Conservation (phyloP, 1,139 yeast species). For the Nakaseomyces bracarensis region DNA sequence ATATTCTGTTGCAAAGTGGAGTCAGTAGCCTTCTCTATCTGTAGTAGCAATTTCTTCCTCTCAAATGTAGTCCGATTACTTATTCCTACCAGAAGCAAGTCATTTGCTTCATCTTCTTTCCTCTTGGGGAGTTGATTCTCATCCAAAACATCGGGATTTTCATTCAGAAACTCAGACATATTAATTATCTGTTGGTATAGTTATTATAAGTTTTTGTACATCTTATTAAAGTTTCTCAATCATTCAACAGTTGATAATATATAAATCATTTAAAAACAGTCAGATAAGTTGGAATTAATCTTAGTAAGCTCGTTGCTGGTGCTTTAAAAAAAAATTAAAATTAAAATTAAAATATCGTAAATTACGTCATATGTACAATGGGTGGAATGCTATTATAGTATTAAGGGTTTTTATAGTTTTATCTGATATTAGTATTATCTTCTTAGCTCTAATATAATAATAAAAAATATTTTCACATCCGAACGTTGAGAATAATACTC, state of each 20-base stretch:
- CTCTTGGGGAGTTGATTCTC: slow-evolving; percentile 71
- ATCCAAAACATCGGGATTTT: slow-evolving; percentile 82
- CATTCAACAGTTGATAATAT: neutral
- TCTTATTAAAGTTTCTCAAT: neutral
- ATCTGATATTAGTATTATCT: too few species aligned
- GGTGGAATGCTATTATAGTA: neutral
- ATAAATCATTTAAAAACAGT: too few species aligned
- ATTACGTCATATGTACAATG: neutral
- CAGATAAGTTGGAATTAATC: too few species aligned
- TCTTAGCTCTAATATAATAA: too few species aligned
- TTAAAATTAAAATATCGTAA: neutral
- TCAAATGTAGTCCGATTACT: slow-evolving; percentile 21
- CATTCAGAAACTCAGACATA: slow-evolving; percentile 70
- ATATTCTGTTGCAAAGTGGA: slow-evolving; percentile 23
- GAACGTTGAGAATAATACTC: too few species aligned
- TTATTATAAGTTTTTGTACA: neutral
- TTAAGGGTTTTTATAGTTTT: too few species aligned
- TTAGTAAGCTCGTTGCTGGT: neutral
- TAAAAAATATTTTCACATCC: too few species aligned
- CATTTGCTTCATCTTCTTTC: slow-evolving; percentile 26
- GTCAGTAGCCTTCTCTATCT: slow-evolving; percentile 22
- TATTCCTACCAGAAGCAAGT: slow-evolving; percentile 14
- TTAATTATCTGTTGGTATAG: neutral
- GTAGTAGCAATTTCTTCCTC: slow-evolving; percentile 25
- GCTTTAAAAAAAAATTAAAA: neutral